Evolutionary conservation across 2,329 filamentous ascomycete genomes (phyloP), one percentile per base, ranked within the genome.

Genomic region (Aureobasidium sp.): DNA sequence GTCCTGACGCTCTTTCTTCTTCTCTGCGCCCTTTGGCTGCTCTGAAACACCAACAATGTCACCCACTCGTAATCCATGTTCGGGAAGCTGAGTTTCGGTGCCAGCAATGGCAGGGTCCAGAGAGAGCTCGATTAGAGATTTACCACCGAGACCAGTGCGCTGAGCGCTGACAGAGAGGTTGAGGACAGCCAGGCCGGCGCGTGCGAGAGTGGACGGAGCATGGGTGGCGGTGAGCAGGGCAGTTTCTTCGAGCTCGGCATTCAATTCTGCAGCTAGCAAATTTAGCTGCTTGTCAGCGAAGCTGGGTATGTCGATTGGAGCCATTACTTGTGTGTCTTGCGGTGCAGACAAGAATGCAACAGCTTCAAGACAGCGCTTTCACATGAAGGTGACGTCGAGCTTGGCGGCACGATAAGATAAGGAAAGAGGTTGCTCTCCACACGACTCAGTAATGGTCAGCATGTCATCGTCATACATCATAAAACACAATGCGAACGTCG

Each of bases 81-180:
- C 87, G 1, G 87, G 86, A 23, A 93, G 77, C 5, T 76, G 70
- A 42, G 69, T 68, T 47, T 70, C 73, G 23, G 71, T 73, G 48
- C 71, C 74, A 4, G 83, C 80, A 1, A 87, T 82, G 0, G 91
- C 89, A n/a, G 84, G 76, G 70, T 97, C 93, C 0, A 85, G 79
- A 17, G 77, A 79, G 6, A 99, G 84, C 73, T 97, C 92, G 3
- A 97, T 78, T 1, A 99, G 88, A 0, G 90, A 91, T 66, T 91
- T 89, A n/a, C 94, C 94, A 17, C 92, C 94, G 41, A 97, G 80
- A 0, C 94, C 94, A 0, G 94, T 99, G 34, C 92, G 87, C 71
- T 89, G 89, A 20, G 88, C 87, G 12, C 82, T 79, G 37, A 96
- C 78, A 36, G 84, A 78, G 9, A 97, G 84, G 74, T 92, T 93